Evolutionary conservation across 306 rosid genomes (phyloP).

Genomic region (Betula pendula): DNA sequence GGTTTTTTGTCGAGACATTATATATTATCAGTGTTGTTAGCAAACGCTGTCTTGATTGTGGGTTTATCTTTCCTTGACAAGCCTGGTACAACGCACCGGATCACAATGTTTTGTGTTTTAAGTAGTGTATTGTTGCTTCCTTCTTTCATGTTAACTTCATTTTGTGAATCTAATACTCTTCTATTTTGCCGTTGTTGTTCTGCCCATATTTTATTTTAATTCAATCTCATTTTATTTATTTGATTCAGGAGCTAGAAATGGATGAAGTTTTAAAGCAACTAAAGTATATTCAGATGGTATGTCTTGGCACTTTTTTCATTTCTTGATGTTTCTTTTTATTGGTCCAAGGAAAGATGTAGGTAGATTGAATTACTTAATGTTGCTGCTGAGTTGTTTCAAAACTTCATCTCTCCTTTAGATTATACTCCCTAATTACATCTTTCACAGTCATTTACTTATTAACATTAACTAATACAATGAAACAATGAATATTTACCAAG

Average conservation of each 20-base stretch:
- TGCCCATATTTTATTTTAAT: neutral
- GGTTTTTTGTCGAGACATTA: neutral
- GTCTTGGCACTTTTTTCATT: constrained; percentile 18
- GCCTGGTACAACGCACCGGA: neutral
- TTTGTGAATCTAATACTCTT: neutral
- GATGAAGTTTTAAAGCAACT: constrained; percentile 70
- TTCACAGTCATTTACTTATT: neutral
- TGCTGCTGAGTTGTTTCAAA: neutral
- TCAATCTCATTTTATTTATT: constrained; percentile 9
- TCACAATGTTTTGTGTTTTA: neutral
- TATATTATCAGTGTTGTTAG: neutral
- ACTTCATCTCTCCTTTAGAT: neutral
- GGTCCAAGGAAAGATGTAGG: constrained; percentile 2
- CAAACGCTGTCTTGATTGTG: neutral
- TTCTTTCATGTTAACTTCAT: neutral
- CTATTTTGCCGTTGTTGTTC: neutral
- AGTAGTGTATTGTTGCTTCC: neutral
- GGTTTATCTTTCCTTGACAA: neutral
- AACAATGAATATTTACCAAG: neutral
- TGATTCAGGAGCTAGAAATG: constrained; percentile 78
- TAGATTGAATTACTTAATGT: neutral
- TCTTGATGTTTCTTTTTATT: constrained; percentile 13
- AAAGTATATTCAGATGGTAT: constrained; percentile 79
- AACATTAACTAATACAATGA: neutral
- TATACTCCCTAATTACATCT: neutral